Base-by-base conservation (phyloP, 148 eudicot genomes). In the Drosera capensis region DNA sequence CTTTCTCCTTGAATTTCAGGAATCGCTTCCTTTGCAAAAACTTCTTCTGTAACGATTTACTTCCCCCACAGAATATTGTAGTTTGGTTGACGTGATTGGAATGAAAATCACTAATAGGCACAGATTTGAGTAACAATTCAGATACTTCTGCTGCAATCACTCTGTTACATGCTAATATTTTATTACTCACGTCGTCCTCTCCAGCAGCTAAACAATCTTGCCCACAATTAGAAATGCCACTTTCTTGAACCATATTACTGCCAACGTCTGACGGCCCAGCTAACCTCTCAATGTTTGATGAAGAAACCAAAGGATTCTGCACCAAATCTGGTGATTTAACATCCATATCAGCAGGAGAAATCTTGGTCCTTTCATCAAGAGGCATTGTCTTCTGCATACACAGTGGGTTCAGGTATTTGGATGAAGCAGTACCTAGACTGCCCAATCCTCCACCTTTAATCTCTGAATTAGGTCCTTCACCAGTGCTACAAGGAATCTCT, bases 361-460 rank as follows among this genome's bases (percentile, higher is more conserved):
- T 48, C 41, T 7, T 18, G 7, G 25, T 55, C 28, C 34, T 38
- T 34, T 18, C 8, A 8, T 40, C 63, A 54, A 46, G 34, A 7
- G 45, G 29, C 3, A 19, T 35, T 13, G 39, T 45, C 42, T 74
- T 63, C 24, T 26, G 48, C n/a, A 23, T 14, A 50, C 70, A 40
- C 41, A 49, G 36, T 9, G 51, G 47, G 40, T 69, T 75, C 51
- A 69, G 64, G 40, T 71, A 56, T 50, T 75, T 75, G n/a, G 94
- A 78, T 12, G 94, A 75, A 36, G 76, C 84, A 35, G 75, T 75
- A 41, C 81, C 87, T 23, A 81, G 87, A 62, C 84, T 80, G 45
- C 77, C 82, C 14, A 60, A 30, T 56, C 72, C 75, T 39, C 42
- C 78, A 40, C 57, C 67, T 58, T 65, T 71, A 34, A 31, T 55